A percentile compares a stretch with the other conserved stretches of the same genome.
Conservation (phyloP, 805 yeast genomes). For the Candida ascalaphidarum region DNA sequence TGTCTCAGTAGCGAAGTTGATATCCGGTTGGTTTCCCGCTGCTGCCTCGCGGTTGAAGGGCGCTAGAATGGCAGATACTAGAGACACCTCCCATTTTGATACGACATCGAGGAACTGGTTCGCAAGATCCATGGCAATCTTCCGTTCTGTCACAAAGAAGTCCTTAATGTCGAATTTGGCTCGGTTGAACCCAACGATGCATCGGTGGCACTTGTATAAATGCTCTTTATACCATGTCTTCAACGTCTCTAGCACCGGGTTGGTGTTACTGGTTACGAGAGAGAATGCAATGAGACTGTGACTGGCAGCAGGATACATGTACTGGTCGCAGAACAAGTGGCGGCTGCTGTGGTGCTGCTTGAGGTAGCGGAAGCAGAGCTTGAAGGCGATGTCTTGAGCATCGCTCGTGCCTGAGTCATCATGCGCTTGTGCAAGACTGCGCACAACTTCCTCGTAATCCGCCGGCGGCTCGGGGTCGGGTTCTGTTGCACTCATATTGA, state of each 20-base stretch:
- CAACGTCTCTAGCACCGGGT: slow-evolving; percentile 36
- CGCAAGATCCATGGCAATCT: slow-evolving; percentile 25
- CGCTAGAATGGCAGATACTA: slow-evolving; percentile 4
- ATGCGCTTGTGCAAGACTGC: slow-evolving; percentile 16
- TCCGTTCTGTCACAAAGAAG: slow-evolving; percentile 43
- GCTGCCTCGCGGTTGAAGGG: slow-evolving; percentile 4
- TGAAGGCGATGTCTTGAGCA: slow-evolving; percentile 18
- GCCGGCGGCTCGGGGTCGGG: neutral
- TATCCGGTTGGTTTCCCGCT: slow-evolving; percentile 1
- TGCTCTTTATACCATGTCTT: slow-evolving; percentile 28
- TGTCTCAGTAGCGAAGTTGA: too few relatives aligned
- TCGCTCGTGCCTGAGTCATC: slow-evolving; percentile 16
- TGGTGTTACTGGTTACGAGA: slow-evolving; percentile 31
- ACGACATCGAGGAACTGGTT: slow-evolving; percentile 22
- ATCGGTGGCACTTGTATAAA: slow-evolving; percentile 42
- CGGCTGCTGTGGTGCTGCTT: slow-evolving; percentile 7
- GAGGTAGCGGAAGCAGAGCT: slow-evolving; percentile 16
- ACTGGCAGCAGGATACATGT: slow-evolving; percentile 38
- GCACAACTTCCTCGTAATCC: slow-evolving; percentile 12
- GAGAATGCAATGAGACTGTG: slow-evolving; percentile 56
- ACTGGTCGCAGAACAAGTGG: slow-evolving; percentile 55
- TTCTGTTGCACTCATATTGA: too few relatives aligned
- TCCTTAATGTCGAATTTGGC: slow-evolving; percentile 44
- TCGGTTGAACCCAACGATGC: slow-evolving; percentile 44
- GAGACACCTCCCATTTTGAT: slow-evolving; percentile 26